phyloP scores from a whole-genome alignment of 768 basidiomycete genomes.

The Tricholoma matsutake region DNA sequence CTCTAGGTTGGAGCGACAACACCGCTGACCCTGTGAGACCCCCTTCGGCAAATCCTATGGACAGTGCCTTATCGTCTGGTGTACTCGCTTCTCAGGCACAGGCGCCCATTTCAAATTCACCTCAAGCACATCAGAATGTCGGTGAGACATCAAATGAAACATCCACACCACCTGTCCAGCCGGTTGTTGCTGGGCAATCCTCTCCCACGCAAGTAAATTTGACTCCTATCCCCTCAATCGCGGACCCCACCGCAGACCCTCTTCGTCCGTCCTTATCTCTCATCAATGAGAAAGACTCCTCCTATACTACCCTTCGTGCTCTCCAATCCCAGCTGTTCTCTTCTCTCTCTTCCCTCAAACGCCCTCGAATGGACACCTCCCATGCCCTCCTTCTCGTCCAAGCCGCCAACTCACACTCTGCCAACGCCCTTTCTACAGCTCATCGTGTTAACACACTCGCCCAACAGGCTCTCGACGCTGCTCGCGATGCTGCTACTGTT shows the following conservation, averaged over 20 bases:
- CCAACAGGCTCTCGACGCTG: slow-evolving; percentile 26
- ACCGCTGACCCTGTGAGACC: not conserved
- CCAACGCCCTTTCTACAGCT: slow-evolving; percentile 20
- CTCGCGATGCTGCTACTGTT: slow-evolving; percentile 25
- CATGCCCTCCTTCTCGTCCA: slow-evolving; percentile 20
- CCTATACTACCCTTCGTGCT: slow-evolving; percentile 17
- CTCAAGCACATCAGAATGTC: not conserved
- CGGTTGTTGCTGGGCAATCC: not conserved
- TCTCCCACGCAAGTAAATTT: not conserved
- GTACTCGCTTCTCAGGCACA: not conserved
- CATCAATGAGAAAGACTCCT: slow-evolving; percentile 2
- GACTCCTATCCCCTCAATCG: not conserved
- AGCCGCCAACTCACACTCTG: slow-evolving; percentile 22
- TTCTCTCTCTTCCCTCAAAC: slow-evolving; percentile 18
- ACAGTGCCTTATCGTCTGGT: not conserved
- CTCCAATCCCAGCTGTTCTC: slow-evolving; percentile 21
- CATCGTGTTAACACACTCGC: slow-evolving; percentile 26
- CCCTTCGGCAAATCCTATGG: not conserved
- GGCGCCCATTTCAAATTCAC: not conserved
- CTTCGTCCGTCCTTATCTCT: not conserved
- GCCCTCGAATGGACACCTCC: slow-evolving; percentile 10
- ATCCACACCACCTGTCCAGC: not conserved
- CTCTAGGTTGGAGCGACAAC: not conserved
- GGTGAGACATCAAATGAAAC: not conserved
- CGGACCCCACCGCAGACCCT: not conserved